Evolutionary conservation across 371 early-diverging fungal genomes (phyloP), one percentile per base, ranked within the genome.

Genomic region (Mucor lusitanicus): DNA sequence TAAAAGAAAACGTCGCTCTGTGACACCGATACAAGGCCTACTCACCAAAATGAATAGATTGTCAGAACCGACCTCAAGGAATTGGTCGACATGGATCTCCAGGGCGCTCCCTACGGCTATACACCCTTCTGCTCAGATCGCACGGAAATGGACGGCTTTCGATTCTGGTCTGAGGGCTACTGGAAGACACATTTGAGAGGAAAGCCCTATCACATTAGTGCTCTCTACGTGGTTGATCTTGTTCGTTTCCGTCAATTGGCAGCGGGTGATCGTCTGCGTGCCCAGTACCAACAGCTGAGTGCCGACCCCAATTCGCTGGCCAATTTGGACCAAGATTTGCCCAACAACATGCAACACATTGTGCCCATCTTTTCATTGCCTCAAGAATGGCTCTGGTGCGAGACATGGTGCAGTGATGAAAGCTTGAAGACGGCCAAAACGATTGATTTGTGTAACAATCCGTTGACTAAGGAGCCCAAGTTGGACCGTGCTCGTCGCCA

Each of bases 391-490:
- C 81, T 94, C 23, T 94, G 95, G 93, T 98, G 98, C 70, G 97
- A 97, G 79, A 98, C 98, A 6, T 98, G 98, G 97, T 98, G 98
- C 74, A 88, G 91, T 35, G 95, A 96, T 67, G 90, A 86, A 58
- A 87, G 90, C 6, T 76, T 97, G 54, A 83, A 81, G 35, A 88
- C 63, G 17, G 98, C 98, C 3, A 97, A 95, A 79, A 97, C 98
- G 0, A 98, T 98, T 71, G 98, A 98, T 78, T 78, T 98, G 91
- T 97, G 98, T 85, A 98, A 97, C 75, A 97, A 98, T 78, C 98
- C 98, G 0, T 79, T 96, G 78, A 97, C 97, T 27, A 97, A 96
- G 74, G 98, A 98, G 64, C 96, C 97, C 7, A 98, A 98, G 78
- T 83, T 98, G 9, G 94, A 95, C 70, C 89, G 97, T 2, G 98